A percentile compares a stretch with the other conserved stretches of the same genome.
phyloP scores from a whole-genome alignment of 331 rosid genomes.

The Pyracantha coccinea region DNA sequence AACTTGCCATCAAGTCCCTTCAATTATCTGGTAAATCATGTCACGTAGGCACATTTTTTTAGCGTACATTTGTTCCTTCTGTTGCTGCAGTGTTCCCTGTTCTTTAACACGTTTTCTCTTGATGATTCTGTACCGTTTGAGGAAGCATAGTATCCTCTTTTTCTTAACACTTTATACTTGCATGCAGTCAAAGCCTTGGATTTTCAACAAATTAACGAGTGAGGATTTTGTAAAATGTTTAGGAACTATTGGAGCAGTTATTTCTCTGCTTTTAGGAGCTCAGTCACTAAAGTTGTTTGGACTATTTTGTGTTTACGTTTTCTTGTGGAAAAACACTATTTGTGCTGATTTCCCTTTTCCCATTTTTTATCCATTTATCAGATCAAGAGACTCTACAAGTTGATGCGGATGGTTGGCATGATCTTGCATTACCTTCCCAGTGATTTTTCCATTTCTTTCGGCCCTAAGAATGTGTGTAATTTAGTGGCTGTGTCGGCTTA shows the following conservation, averaged over 20 bases:
- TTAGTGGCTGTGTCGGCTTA: no score
- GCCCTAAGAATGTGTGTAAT: no score
- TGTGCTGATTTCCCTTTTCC: neutral
- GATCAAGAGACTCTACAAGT: slow-evolving; percentile 66
- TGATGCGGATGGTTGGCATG: slow-evolving; percentile 67
- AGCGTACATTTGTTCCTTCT: neutral
- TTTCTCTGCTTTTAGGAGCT: neutral
- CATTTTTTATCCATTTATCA: slow-evolving; percentile 15
- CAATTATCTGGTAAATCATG: no score
- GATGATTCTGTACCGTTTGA: no score
- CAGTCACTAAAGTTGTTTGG: neutral
- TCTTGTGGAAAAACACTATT: neutral
- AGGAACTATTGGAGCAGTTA: neutral
- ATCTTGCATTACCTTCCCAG: slow-evolving; percentile 58
- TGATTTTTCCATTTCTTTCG: neutral
- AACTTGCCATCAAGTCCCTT: no score
- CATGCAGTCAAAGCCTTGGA: neutral
- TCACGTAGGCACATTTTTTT: no score
- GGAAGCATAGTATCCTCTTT: neutral
- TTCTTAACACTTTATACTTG: no score
- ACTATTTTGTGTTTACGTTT: no score
- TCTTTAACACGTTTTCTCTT: no score
- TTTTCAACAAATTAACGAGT: no score
- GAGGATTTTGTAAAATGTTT: neutral
- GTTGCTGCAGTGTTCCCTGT: no score